These are phyloP conservation scores for Stygiomarasmius scandens DNA, from an alignment of 1,284 basidiomycete species.

Conservation along the genomic window DNA sequence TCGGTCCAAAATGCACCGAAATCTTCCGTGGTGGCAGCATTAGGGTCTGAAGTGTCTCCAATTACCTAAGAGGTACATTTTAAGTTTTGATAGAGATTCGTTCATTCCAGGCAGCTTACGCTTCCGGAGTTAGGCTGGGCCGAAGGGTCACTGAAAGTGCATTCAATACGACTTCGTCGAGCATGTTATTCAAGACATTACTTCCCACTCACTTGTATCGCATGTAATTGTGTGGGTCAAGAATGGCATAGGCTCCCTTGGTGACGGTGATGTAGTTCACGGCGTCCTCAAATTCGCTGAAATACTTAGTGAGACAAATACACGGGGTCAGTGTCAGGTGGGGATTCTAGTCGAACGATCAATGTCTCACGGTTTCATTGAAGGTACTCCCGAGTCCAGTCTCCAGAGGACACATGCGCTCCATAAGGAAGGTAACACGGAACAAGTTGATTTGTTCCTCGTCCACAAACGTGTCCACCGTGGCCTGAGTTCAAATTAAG, in stretches of 20 bases:
- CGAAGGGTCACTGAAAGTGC: conserved; percentile 41
- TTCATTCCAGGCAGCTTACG: conserved; percentile 27
- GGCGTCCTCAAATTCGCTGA: conserved; percentile 43
- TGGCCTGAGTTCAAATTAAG: conserved; percentile 29
- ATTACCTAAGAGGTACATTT: conserved; percentile 35
- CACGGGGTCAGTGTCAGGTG: background rate
- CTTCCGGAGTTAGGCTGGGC: conserved; percentile 45
- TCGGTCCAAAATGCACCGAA: conserved; percentile 42
- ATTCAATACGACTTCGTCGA: background rate
- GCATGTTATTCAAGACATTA: too few species aligned
- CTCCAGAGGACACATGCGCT: conserved; percentile 46
- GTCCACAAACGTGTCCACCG: conserved; percentile 49
- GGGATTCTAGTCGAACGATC: background rate
- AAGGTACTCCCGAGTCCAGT: conserved; percentile 44
- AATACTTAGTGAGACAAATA: conserved; percentile 34
- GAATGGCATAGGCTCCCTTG: conserved; percentile 44
- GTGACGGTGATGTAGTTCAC: conserved; percentile 44
- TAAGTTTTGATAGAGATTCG: too few species aligned
- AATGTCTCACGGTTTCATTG: conserved; percentile 43
- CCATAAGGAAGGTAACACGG: conserved; percentile 52
- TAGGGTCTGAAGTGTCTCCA: conserved; percentile 44
- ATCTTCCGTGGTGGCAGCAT: conserved; percentile 43
- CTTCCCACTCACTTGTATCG: conserved; percentile 41
- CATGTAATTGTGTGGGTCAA: conserved; percentile 55
- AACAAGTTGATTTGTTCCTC: conserved; percentile 52